phyloP scores from a whole-genome alignment of 2,329 filamentous ascomycete species.

The Botrytis cinerea region DNA sequence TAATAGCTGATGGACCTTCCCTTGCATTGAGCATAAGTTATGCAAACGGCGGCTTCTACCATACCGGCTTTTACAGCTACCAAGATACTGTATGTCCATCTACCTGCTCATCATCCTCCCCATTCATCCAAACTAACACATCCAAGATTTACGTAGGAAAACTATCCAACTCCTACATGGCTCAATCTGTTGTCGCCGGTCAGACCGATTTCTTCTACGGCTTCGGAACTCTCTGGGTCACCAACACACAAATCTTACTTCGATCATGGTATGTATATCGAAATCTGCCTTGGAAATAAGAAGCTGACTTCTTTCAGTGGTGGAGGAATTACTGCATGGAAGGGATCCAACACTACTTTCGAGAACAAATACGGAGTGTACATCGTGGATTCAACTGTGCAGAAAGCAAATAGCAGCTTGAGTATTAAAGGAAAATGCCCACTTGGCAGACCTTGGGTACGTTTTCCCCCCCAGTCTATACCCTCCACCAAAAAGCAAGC shows the following conservation, averaged over 20 bases:
- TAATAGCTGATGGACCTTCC: slow-evolving; percentile 50
- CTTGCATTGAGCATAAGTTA: slow-evolving; percentile 62
- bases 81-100: slow-evolving; percentile 59
- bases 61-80: slow-evolving; percentile 65
- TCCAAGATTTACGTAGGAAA: slow-evolving; percentile 63
- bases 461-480: background rate
- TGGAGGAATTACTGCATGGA: slow-evolving; percentile 70
- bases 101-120: background rate
- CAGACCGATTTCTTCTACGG: slow-evolving; percentile 69
- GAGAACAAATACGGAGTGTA: slow-evolving; percentile 68
- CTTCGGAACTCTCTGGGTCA: slow-evolving; percentile 60
- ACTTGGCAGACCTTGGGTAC: slow-evolving; percentile 53
- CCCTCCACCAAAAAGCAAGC: background rate
- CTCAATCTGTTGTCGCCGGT: slow-evolving; percentile 60
- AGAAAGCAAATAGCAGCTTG: slow-evolving; percentile 55
- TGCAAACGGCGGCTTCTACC: slow-evolving; percentile 68
- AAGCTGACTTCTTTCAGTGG: background rate
- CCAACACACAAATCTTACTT: slow-evolving; percentile 54
- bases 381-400: slow-evolving; percentile 56
- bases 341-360: slow-evolving; percentile 66
- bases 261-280: slow-evolving; percentile 49
- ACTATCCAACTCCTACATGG: slow-evolving; percentile 65
- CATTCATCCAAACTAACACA: slow-evolving; percentile 12
- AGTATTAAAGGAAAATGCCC: slow-evolving; percentile 48
- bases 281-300: background rate